These are phyloP conservation scores for Raphidocelis subcapitata DNA, from an alignment of 139 green algal species.

Conservation along the genomic window DNA sequence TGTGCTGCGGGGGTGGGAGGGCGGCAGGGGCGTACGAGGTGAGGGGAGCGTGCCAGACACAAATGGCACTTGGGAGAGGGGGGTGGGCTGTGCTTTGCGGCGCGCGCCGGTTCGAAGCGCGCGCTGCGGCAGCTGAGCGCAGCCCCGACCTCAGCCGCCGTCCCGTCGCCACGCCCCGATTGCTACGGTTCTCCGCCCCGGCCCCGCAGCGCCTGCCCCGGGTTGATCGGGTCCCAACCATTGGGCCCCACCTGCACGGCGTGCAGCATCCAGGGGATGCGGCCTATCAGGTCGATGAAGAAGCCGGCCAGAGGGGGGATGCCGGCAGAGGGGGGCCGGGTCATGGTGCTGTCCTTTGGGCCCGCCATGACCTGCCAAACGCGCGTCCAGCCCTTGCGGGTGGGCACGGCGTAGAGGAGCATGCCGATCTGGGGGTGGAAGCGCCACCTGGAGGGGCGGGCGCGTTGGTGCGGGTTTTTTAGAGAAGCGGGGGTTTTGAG, in stretches of 20 bases:
- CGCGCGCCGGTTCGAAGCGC: too few relatives aligned
- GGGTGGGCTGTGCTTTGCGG: too few relatives aligned
- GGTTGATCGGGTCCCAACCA: too few relatives aligned
- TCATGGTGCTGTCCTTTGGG: neutral
- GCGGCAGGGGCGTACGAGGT: too few relatives aligned
- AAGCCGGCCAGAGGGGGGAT: neutral
- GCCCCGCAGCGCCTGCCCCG: too few relatives aligned
- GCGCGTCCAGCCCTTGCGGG: slow-evolving; percentile 14
- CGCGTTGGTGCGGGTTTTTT: neutral
- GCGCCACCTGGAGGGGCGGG: neutral
- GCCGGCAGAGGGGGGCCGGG: neutral
- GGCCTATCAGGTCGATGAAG: neutral
- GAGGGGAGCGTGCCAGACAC: too few relatives aligned
- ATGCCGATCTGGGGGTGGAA: neutral
- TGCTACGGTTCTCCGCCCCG: too few relatives aligned
- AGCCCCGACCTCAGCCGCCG: too few relatives aligned
- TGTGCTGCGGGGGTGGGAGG: too few relatives aligned
- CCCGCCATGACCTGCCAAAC: neutral
- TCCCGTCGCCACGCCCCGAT: too few relatives aligned
- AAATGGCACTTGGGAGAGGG: too few relatives aligned
- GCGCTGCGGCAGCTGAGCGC: too few relatives aligned
- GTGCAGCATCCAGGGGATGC: neutral
- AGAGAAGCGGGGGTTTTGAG: neutral
- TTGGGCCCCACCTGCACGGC: neutral
- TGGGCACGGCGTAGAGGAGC: slow-evolving; percentile 3